A percentile compares a stretch with the other conserved stretches of the same genome.
Evolutionary conservation across 768 basidiomycete genomes (phyloP).

Genomic region (Trametes cingulata): DNA sequence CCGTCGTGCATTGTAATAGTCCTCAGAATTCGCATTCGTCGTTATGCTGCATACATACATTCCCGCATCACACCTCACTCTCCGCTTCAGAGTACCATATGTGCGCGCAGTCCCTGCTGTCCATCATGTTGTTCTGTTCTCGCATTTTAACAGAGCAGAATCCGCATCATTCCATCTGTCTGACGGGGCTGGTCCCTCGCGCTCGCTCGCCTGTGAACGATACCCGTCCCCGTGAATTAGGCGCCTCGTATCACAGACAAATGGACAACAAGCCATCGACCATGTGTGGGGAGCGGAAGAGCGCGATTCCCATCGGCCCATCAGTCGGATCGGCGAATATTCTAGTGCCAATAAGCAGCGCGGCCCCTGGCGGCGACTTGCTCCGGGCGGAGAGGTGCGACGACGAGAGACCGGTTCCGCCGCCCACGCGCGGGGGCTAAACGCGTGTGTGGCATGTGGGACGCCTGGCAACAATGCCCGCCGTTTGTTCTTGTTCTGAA

Average conservation of each 20-base stretch:
- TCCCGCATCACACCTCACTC: conserved; percentile 11
- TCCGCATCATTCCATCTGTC: too few species aligned
- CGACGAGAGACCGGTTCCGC: conserved; percentile 1
- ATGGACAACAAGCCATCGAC: neutral
- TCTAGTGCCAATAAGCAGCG: conserved; percentile 7
- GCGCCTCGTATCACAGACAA: too few species aligned
- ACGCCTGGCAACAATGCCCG: conserved; percentile 3
- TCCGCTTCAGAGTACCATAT: conserved; percentile 2
- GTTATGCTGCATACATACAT: conserved; percentile 24
- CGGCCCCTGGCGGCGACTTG: conserved; percentile 5
- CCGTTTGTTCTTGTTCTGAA: neutral
- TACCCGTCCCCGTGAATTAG: neutral
- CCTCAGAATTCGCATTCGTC: conserved; percentile 18
- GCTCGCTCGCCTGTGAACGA: too few species aligned
- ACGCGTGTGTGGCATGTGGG: neutral
- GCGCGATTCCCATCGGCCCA: neutral
- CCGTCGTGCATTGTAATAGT: conserved; percentile 23
- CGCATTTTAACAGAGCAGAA: conserved; percentile 7
- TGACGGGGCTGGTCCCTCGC: too few species aligned
- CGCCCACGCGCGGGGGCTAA: neutral
- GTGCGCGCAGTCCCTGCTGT: conserved; percentile 10
- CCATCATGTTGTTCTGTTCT: conserved; percentile 8
- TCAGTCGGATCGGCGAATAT: conserved; percentile 15
- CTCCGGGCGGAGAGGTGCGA: neutral
- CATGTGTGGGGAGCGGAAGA: neutral